These are phyloP conservation scores for Arthrobotrys musiformis DNA, from an alignment of 2,329 filamentous ascomycete species.

Conservation along the genomic window DNA sequence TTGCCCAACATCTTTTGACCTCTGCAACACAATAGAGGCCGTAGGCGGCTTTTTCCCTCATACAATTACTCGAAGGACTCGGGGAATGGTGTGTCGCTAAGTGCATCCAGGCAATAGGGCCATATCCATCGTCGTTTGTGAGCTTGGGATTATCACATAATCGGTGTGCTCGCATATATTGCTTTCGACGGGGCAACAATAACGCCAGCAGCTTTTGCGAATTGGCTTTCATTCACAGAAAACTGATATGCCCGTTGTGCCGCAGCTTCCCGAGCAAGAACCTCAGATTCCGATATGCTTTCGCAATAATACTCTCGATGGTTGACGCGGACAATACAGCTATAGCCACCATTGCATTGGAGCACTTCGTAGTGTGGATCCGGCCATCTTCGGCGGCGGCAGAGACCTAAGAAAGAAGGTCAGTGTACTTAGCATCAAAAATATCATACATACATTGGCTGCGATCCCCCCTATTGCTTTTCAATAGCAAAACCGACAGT, in stretches of 20 bases:
- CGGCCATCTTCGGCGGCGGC: slow-evolving; percentile 59
- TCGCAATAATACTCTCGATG: slow-evolving; percentile 77
- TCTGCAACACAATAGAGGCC: background rate
- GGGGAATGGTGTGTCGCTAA: background rate
- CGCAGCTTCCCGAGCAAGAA: slow-evolving; percentile 73
- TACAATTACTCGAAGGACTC: background rate
- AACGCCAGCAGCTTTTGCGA: slow-evolving; percentile 47
- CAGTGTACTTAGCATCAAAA: background rate
- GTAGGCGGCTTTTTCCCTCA: background rate
- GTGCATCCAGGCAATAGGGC: background rate
- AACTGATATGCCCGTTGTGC: slow-evolving; percentile 77
- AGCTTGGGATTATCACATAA: slow-evolving; percentile 16
- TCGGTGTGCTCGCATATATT: slow-evolving; percentile 45
- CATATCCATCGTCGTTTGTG: background rate
- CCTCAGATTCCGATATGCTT: slow-evolving; percentile 70
- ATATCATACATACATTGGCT: too few relatives aligned
- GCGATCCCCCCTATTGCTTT: background rate
- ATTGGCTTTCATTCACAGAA: slow-evolving; percentile 73
- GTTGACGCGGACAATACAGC: slow-evolving; percentile 75
- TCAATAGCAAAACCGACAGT: background rate
- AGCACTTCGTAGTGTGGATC: slow-evolving; percentile 68
- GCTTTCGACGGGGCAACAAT: slow-evolving; percentile 51
- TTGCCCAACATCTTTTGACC: slow-evolving; percentile 5
- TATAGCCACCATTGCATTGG: slow-evolving; percentile 69
- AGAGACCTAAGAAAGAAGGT: slow-evolving; percentile 57